A percentile compares a stretch with the other conserved stretches of the same genome.
phyloP scores from a whole-genome alignment of 371 early-diverging fungal genomes.

The Mortierella sp. region DNA sequence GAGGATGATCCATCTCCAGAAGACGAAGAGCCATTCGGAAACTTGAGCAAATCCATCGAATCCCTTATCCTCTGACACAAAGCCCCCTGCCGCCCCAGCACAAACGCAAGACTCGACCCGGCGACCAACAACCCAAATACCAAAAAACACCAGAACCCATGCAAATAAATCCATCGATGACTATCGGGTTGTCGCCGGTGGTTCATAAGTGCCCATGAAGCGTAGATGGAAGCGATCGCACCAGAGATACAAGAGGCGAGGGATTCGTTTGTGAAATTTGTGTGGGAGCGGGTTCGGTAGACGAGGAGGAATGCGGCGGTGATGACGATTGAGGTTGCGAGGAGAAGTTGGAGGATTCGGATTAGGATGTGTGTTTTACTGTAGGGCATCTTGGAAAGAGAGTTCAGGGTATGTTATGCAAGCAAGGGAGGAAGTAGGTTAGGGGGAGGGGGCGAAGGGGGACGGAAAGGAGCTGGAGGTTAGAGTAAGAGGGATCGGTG shows the following conservation, averaged over 20 bases:
- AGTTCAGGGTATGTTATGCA: background rate
- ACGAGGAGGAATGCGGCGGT: slow-evolving; percentile 44
- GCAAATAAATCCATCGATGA: slow-evolving; percentile 32
- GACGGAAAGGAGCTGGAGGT: background rate
- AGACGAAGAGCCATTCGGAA: background rate
- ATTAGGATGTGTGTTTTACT: slow-evolving; percentile 34
- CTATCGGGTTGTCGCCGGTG: slow-evolving; percentile 34
- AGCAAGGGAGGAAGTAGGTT: background rate
- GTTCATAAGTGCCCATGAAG: slow-evolving; percentile 40
- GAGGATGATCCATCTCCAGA: background rate
- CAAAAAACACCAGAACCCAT: slow-evolving; percentile 28
- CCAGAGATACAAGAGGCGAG: slow-evolving; percentile 39
- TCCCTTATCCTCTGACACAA: slow-evolving; percentile 13
- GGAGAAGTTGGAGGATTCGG: slow-evolving; percentile 25
- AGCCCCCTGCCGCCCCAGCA: slow-evolving; percentile 16
- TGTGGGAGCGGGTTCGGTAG: slow-evolving; percentile 32
- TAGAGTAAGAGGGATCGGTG: background rate
- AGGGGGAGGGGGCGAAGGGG: background rate
- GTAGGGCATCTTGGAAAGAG: slow-evolving; percentile 15
- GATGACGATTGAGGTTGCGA: slow-evolving; percentile 32
- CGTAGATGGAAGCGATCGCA: slow-evolving; percentile 42
- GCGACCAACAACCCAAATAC: slow-evolving; percentile 35
- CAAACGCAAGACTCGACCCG: slow-evolving; percentile 23
- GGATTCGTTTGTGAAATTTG: slow-evolving; percentile 47
- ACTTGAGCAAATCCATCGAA: background rate